A percentile compares a stretch with the other conserved stretches of the same genome.
Conservation (phyloP, 176 grass and related monocot genomes). For the Thalia dealbata region DNA sequence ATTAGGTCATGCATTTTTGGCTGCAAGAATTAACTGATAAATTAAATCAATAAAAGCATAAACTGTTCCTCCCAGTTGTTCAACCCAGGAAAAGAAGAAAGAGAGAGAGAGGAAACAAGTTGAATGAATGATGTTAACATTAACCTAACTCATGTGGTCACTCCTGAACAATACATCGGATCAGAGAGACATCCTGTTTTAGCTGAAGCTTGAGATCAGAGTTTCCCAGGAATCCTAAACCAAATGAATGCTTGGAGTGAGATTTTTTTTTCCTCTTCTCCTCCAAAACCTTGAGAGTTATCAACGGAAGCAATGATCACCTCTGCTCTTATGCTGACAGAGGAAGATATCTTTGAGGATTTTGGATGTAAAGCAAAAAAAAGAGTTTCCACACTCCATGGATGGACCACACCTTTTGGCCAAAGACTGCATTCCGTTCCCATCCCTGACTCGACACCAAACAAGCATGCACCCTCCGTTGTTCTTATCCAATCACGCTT, state of each 20-base stretch:
- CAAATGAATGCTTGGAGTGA: not conserved
- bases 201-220: not conserved
- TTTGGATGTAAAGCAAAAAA: not conserved
- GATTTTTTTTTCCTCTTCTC: too few species aligned
- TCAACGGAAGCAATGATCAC: too few species aligned
- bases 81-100: too few species aligned
- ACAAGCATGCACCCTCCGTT: not conserved
- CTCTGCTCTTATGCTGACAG: too few species aligned
- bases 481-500: not conserved
- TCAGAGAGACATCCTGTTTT: not conserved
- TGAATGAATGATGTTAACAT: not conserved
- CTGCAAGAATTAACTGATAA: too few species aligned
- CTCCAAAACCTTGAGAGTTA: too few species aligned
- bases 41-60: too few species aligned
- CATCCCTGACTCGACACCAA: not conserved
- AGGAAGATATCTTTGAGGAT: not conserved
- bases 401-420: not conserved
- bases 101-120: too few species aligned
- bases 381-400: not conserved
- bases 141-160: not conserved
- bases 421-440: not conserved
- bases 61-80: too few species aligned
- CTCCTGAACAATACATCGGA: not conserved
- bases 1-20: too few species aligned
- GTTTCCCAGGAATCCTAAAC: not conserved